Conservation (phyloP, 2,329 filamentous ascomycete species). For the Apiospora hydei region DNA sequence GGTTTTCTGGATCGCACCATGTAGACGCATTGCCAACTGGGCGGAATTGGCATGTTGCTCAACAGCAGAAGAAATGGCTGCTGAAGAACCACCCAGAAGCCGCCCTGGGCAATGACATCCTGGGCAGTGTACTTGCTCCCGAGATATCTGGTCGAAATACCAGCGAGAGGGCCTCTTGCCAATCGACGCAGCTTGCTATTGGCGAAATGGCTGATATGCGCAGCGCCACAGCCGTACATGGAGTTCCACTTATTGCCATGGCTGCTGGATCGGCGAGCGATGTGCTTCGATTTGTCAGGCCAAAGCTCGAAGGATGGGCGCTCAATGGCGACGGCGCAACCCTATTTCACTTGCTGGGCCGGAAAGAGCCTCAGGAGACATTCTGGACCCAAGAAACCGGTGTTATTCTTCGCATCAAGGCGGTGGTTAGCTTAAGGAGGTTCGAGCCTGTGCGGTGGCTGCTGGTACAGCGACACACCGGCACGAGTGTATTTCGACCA, state of each 20-base stretch:
- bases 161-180: constrained; percentile 26
- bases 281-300: constrained; percentile 60
- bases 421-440: constrained; percentile 48
- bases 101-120: constrained; percentile 40
- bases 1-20: constrained; percentile 33
- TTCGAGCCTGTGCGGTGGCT: constrained; percentile 56
- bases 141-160: constrained; percentile 28
- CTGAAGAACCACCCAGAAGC: constrained; percentile 59
- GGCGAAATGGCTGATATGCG: constrained; percentile 60
- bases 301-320: constrained; percentile 59
- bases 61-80: constrained; percentile 54
- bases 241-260: constrained; percentile 52
- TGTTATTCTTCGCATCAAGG: constrained; percentile 60
- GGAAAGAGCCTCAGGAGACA: constrained; percentile 51
- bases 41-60: constrained; percentile 35
- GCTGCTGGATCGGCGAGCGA: constrained; percentile 65
- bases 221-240: constrained; percentile 33
- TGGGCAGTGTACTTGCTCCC: constrained; percentile 36
- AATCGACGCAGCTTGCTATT: constrained; percentile 57
- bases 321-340: constrained; percentile 58
- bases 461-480: constrained; percentile 59
- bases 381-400: constrained; percentile 62
- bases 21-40: constrained; percentile 22
- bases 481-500: constrained; percentile 60
- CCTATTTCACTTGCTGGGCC: constrained; percentile 55